Evolutionary conservation across 1,284 basidiomycete species (phyloP), one percentile per base, ranked within the genome.

Genomic region (Ceratobasidium theobromae): DNA sequence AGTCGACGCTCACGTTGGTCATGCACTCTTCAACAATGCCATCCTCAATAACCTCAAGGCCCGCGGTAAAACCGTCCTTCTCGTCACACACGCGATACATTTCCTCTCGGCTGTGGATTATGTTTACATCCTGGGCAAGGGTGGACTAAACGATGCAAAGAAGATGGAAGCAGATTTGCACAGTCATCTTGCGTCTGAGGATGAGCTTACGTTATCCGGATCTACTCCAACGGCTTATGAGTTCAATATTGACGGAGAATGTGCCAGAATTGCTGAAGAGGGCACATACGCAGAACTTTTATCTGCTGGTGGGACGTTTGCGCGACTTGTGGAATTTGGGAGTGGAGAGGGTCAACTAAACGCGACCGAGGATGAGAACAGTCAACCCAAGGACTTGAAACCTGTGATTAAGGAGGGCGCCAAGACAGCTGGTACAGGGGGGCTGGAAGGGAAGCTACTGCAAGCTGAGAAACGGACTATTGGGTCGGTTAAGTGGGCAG

Each of bases 1-100:
- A 28, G 81, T 92, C 38, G 91, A 91, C 74, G 92, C 93, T 1
- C 92, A 95, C 72, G 92, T 95, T 48, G 93, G 92, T 43, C 90
- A 89, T 74, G 81, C 86, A 4, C 86, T 96, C 28, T 94, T 95
- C 78, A 84, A 88, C 72, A 87, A 95, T 70, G 91, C 93, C 28
- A 81, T 95, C 68, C 81, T 86, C 67, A 83, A 86, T 70, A 82
- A 78, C 9, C 41, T 40, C 4, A 32, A 27, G 4, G 75, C 82
- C 4, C 69, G 72, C 16, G 84, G 83, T 68, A 91, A 91, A 75
- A 95, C 93, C 8, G 85, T 92, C 32, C 80, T 95, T 38, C 84
- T 95, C 53, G 88, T 91, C 41, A 93, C 91, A 0, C 90, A 92
- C 72, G 88, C 87, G 0, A 79, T 93, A 6, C 88, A 92, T 74